phyloP scores from a whole-genome alignment of 2,329 filamentous ascomycete genomes.

The Emergomyces pasteurianus region DNA sequence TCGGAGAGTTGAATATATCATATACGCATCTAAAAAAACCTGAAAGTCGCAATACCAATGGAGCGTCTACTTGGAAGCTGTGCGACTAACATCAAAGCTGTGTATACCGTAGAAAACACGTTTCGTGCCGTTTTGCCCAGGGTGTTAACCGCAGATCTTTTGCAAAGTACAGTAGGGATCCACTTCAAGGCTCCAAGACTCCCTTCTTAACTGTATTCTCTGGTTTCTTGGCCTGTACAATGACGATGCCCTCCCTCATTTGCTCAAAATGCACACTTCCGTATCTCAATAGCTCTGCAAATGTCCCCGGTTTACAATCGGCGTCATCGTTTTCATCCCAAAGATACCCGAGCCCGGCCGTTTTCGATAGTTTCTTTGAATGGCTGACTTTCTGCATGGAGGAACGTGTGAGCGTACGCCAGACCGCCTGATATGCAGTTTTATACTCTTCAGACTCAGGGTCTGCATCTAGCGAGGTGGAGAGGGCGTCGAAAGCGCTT shows the following conservation, averaged over 20 bases:
- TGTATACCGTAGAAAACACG: not conserved
- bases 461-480: not conserved
- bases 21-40: no score
- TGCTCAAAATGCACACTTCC: not conserved
- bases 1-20: no score
- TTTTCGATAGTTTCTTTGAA: not conserved
- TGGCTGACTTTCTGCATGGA: not conserved
- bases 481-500: not conserved
- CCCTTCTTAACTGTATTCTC: not conserved
- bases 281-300: not conserved
- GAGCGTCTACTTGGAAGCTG: no score
- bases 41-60: no score
- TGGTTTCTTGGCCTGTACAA: not conserved
- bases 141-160: not conserved
- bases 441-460: not conserved
- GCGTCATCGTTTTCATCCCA: not conserved
- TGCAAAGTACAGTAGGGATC: no score
- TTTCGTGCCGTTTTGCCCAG: not conserved
- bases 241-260: not conserved
- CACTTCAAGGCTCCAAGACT: not conserved
- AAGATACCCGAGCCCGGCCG: not conserved
- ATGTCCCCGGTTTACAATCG: not conserved
- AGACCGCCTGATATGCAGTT: not conserved
- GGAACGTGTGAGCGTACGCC: not conserved
- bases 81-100: no score